These are phyloP conservation scores for Murraya paniculata DNA, from an alignment of 345 rosid genomes.

Conservation along the genomic window DNA sequence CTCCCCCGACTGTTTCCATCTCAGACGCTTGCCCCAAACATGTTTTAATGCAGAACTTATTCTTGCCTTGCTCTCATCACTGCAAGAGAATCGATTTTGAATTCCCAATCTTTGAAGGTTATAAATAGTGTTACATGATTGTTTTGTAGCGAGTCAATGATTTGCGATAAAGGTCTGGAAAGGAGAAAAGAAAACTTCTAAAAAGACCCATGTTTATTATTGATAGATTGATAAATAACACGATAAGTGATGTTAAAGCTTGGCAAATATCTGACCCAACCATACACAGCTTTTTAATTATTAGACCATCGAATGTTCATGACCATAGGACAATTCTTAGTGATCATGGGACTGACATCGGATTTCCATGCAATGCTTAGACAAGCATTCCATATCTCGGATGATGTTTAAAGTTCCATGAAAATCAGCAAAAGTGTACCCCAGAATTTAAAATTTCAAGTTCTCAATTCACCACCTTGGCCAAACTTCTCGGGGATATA, in stretches of 20 bases:
- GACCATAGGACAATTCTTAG: not conserved
- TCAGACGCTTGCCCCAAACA: constrained; percentile 62
- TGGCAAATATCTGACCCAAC: not conserved
- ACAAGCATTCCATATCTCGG: not conserved
- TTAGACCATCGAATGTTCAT: not conserved
- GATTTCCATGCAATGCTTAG: not conserved
- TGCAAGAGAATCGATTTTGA: constrained; percentile 32
- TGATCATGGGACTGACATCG: not conserved
- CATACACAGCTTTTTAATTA: not conserved
- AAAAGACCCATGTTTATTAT: not conserved
- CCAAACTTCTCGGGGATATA: not conserved
- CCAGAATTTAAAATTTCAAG: not conserved
- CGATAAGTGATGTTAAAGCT: not conserved
- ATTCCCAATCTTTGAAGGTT: constrained; percentile 3
- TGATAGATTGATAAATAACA: not conserved
- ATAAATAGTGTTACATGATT: constrained; percentile 1
- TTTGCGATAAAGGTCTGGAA: not conserved
- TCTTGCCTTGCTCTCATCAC: constrained; percentile 66
- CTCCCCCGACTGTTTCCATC: constrained; percentile 43
- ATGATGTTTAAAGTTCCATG: not conserved
- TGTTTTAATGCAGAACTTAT: constrained; percentile 52
- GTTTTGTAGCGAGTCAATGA: not conserved
- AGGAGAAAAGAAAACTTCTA: not conserved
- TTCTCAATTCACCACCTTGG: not conserved
- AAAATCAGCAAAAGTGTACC: not conserved